These are phyloP conservation scores for Cordyceps javanica DNA, from an alignment of 2,329 filamentous ascomycete genomes.

Conservation along the genomic window DNA sequence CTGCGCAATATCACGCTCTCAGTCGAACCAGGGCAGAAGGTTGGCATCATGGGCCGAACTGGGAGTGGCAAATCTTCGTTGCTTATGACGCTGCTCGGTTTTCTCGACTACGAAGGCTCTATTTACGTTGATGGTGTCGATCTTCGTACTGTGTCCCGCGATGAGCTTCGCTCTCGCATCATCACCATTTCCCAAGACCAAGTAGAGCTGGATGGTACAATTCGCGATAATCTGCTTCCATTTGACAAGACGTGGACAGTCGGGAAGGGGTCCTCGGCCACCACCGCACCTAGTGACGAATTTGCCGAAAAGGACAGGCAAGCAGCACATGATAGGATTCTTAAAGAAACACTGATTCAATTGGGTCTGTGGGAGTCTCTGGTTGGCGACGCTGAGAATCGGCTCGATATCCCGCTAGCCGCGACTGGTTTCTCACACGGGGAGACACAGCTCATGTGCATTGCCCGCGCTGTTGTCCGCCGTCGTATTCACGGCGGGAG, in stretches of 20 bases:
- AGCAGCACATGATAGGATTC: not conserved
- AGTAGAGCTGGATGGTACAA: constrained; percentile 33
- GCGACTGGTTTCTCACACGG: not conserved
- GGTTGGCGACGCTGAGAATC: not conserved
- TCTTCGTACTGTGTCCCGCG: constrained; percentile 31
- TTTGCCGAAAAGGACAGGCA: not conserved
- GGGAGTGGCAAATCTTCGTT: not conserved
- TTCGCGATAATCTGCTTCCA: constrained; percentile 33
- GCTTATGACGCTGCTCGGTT: not conserved
- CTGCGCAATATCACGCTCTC: not conserved
- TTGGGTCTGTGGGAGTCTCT: not conserved
- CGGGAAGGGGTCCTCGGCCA: too few relatives aligned
- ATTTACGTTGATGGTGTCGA: constrained; percentile 38
- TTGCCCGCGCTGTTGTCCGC: not conserved
- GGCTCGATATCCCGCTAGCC: not conserved
- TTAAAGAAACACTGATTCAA: not conserved
- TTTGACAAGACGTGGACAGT: not conserved
- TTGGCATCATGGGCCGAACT: not conserved
- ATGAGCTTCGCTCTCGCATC: constrained; percentile 33
- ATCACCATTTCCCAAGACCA: constrained; percentile 41
- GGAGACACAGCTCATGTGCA: not conserved
- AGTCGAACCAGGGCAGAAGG: not conserved
- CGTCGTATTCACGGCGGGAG: not conserved
- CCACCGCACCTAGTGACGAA: too few relatives aligned
- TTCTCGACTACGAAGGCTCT: constrained; percentile 12